These are phyloP conservation scores for Curvularia lunata DNA, from an alignment of 2,329 filamentous ascomycete species.

Conservation along the genomic window DNA sequence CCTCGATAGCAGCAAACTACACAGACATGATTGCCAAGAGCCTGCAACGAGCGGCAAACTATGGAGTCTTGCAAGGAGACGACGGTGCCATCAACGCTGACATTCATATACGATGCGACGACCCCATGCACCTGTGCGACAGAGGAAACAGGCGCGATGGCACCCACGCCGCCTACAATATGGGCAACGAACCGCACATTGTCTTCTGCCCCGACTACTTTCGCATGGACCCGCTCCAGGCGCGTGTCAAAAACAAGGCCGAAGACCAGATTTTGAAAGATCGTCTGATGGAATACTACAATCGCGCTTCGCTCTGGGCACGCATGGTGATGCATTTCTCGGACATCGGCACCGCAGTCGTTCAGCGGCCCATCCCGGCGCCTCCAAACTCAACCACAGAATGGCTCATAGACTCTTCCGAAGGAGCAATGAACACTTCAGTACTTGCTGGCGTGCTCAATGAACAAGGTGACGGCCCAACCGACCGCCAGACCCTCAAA, in stretches of 20 bases:
- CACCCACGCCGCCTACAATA: constrained; percentile 42
- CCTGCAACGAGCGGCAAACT: constrained; percentile 39
- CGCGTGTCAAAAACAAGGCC: constrained; percentile 32
- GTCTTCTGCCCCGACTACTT: constrained; percentile 45
- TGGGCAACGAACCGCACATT: constrained; percentile 45
- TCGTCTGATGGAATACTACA: constrained; percentile 41
- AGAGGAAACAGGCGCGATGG: constrained; percentile 38
- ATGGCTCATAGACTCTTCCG: constrained; percentile 27
- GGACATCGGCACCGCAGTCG: constrained; percentile 37
- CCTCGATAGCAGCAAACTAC: constrained; percentile 32
- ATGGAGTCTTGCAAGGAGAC: constrained; percentile 34
- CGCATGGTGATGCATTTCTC: constrained; percentile 46
- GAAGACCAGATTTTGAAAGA: constrained; percentile 32
- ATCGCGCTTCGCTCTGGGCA: constrained; percentile 44
- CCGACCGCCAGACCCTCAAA: constrained; percentile 34
- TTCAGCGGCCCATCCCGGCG: constrained; percentile 26
- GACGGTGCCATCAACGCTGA: constrained; percentile 33
- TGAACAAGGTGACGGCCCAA: constrained; percentile 31
- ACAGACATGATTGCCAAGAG: constrained; percentile 39
- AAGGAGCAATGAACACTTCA: constrained; percentile 43
- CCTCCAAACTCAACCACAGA: constrained; percentile 27
- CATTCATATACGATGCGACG: constrained; percentile 45
- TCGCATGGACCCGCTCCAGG: constrained; percentile 31
- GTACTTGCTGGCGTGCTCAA: constrained; percentile 42
- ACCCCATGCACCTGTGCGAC: constrained; percentile 38